Conservation (phyloP, 257 asterid genomes). For the Solanum ossicruentum region DNA sequence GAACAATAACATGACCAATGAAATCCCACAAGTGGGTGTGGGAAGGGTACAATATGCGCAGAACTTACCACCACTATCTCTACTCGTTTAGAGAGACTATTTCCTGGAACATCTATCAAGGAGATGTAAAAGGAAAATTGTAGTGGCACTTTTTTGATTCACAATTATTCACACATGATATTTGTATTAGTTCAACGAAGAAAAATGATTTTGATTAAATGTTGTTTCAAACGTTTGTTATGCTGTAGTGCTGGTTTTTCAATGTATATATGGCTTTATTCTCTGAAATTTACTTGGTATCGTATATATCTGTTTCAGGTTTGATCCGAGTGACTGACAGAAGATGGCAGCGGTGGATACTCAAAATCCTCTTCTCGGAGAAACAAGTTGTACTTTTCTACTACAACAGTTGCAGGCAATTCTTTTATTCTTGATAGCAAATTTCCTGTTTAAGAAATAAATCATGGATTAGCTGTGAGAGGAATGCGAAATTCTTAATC, state of each 20-base stretch:
- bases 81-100: no score
- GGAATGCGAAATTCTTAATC: background rate
- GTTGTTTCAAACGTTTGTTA: no score
- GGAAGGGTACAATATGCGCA: no score
- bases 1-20: no score
- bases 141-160: background rate
- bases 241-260: no score
- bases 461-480: background rate
- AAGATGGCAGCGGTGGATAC: slow-evolving; percentile 57
- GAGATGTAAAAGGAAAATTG: background rate
- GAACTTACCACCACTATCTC: no score
- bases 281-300: no score
- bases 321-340: slow-evolving; percentile 3
- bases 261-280: no score
- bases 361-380: slow-evolving; percentile 29
- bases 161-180: background rate
- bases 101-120: background rate
- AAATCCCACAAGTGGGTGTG: no score
- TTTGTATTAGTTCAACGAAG: background rate
- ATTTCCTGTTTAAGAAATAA: background rate
- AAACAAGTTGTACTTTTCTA: slow-evolving; percentile 70
- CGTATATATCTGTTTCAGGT: background rate
- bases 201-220: background rate
- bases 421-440: background rate
- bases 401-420: slow-evolving; percentile 76